These are phyloP conservation scores for Lipomyces sp. DNA, from an alignment of 805 yeast species.

Conservation along the genomic window DNA sequence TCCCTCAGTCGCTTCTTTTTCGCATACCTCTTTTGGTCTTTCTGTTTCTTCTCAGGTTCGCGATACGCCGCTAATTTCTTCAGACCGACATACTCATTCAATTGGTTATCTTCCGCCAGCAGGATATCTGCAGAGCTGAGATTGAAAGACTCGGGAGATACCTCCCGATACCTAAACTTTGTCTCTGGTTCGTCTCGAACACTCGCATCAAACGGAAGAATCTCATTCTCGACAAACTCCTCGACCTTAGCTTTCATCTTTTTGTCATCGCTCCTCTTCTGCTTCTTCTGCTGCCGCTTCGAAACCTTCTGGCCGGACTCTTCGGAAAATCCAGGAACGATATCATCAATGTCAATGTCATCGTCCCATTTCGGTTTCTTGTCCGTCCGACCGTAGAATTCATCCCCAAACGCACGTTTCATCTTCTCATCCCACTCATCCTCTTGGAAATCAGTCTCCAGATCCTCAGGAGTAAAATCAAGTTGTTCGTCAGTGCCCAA, in stretches of 20 bases:
- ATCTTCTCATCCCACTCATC: constrained; percentile 91
- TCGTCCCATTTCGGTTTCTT: constrained; percentile 70
- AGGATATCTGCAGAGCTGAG: constrained; percentile 83
- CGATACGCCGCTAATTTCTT: constrained; percentile 95
- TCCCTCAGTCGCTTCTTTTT: constrained; percentile 82
- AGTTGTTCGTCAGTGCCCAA: constrained; percentile 57
- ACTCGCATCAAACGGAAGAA: constrained; percentile 53
- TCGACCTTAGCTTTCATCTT: constrained; percentile 65
- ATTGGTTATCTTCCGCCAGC: constrained; percentile 82
- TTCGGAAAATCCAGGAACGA: constrained; percentile 51
- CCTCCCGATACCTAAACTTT: constrained; percentile 84
- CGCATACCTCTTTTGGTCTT: constrained; percentile 82
- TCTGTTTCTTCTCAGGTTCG: constrained; percentile 67
- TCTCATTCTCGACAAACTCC: constrained; percentile 75
- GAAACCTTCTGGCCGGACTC: constrained; percentile 39
- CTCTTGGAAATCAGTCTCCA: constrained; percentile 81
- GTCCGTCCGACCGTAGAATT: constrained; percentile 63
- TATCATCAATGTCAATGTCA: constrained; percentile 57
- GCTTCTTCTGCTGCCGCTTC: constrained; percentile 42
- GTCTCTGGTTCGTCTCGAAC: constrained; percentile 48
- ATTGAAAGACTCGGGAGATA: constrained; percentile 93
- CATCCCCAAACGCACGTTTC: constrained; percentile 84
- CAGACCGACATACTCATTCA: constrained; percentile 83
- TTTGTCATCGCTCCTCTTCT: constrained; percentile 54
- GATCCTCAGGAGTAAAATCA: constrained; percentile 61